Base-by-base conservation (phyloP, 176 grass and related monocot species). In the Carex littledalei region DNA sequence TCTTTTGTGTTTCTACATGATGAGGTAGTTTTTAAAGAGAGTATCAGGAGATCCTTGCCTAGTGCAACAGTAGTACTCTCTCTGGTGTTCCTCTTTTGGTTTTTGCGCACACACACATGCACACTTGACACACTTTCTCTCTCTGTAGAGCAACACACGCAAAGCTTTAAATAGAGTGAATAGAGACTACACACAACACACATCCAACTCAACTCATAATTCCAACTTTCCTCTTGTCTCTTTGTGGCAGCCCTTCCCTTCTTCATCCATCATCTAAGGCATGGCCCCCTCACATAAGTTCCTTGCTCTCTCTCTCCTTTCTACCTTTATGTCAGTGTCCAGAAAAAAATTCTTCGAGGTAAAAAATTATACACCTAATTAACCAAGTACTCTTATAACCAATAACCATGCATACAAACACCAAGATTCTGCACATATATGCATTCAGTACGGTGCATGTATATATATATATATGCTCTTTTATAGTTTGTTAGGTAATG, bases 161-260 rank as follows among this genome's bases (percentile, higher is more conserved):
- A 99, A 98, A 88, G 96, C 87, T 94, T 99, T 98, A 88, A 95
- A 95, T 94, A 83, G 91, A 91, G 29, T 85, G 96, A 99, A 86
- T 79, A 82, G 88, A 84, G 93, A 99, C 90, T 88, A 84, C 83
- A 90, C 93, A 90, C 56, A 87, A 65, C 84, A 84, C 85, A 79
- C 87, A 87, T 85, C 92, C 88, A 90, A 66, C 39, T 67, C 79
- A 26, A 45, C n/a, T 60, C 50, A 39, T 41, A 66, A 59, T 81
- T 66, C 88, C 68, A 86, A 92, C 69, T 78, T 84, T 74, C 86
- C 85, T 88, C 91, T 98, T 93, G 95, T 91, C 92, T 78, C 85
- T 62, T 87, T 87, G 86, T 93, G 73, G 87, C 86, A 90, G 89
- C 91, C 16, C 63, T 63, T 63, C 80, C 78, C 90, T 91, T 90